Evolutionary conservation across 2,329 filamentous ascomycete species (phyloP), one percentile per base, ranked within the genome.

Genomic region (Macrophomina phaseolina): DNA sequence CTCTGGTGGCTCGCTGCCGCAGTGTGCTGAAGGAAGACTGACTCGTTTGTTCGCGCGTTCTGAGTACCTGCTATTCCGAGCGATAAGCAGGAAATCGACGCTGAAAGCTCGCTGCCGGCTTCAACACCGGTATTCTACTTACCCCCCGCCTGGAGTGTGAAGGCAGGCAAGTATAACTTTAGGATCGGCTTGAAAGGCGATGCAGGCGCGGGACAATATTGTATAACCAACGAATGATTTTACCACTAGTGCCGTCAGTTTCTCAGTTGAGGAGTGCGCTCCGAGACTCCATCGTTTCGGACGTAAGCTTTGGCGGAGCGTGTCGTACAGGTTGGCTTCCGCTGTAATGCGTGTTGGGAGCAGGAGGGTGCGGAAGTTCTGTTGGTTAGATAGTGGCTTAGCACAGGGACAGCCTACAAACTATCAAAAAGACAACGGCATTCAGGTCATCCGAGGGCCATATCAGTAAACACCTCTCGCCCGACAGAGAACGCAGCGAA

Each of bases 291-390:
- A 9, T 46, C 14, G 14, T 62, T 51, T 62, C 58, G 58, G 45
- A 23, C 58, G 58, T 62, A 62, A 62, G 58, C 58, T 38, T 23
- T 28, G n/a, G 28, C n/a, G 11, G n/a, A 49, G 45, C 23, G 23
- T 23, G 23, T 23, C 23, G 23, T 23, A 23, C 23, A 23, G 23
- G 23, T 23, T 23, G 23, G 23, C 23, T 23, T 3, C 23, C 23
- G 23, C 23, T 23, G 23, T 23, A 23, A 23, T 23, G 23, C 23
- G 23, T 23, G 23, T 23, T 2, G 23, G 23, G 23, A 23, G 23
- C 23, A 23, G 23, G 23, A 23, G 23, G 23, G 23, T 23, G 23
- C 23, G 23, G 23, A 23, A 23, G 23, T 3, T 23, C 3, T 23
- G 23, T 23, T 23, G 23, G 23, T 23, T 23, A 23, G 23, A 23